These are phyloP conservation scores for Colletotrichum sp. DNA, from an alignment of 2,329 filamentous ascomycete species.

Conservation along the genomic window DNA sequence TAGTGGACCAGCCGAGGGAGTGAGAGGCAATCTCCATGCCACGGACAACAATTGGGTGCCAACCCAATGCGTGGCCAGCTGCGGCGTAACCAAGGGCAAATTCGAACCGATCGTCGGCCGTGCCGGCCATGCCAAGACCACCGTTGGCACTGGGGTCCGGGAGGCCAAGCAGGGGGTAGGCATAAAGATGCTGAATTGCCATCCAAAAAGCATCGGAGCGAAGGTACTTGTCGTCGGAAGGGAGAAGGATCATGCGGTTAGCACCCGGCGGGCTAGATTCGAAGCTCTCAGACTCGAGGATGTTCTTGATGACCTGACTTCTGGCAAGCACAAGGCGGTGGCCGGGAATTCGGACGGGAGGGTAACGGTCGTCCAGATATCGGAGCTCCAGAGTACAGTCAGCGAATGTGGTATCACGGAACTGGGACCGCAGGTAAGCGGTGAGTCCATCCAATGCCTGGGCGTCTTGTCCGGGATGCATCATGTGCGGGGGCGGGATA, in stretches of 20 bases:
- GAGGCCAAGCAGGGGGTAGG: conserved; percentile 51
- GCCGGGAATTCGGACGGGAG: conserved; percentile 49
- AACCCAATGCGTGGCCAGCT: conserved; percentile 62
- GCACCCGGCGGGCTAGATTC: conserved; percentile 26
- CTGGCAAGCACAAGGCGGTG: conserved; percentile 62
- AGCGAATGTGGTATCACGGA: conserved; percentile 39
- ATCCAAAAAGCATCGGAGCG: conserved; percentile 61
- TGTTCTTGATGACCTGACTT: conserved; percentile 43
- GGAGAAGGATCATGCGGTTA: conserved; percentile 46
- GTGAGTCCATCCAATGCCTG: conserved; percentile 39
- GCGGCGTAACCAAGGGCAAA: conserved; percentile 70
- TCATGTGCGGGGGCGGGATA: conserved; percentile 23
- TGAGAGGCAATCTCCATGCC: conserved; percentile 65
- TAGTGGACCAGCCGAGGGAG: conserved; percentile 65
- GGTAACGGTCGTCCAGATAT: conserved; percentile 42
- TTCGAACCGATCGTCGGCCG: conserved; percentile 49
- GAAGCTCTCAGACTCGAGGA: conserved; percentile 22
- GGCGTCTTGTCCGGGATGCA: conserved; percentile 21
- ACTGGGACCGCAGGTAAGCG: conserved; percentile 44
- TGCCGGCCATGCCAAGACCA: conserved; percentile 39
- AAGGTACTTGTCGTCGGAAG: conserved; percentile 57
- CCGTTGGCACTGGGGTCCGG: conserved; percentile 33
- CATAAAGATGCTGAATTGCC: conserved; percentile 63
- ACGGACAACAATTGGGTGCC: conserved; percentile 58
- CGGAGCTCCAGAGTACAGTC: conserved; percentile 54